Conservation (phyloP, 345 rosid species). For the Eucalyptus lansdowneana region DNA sequence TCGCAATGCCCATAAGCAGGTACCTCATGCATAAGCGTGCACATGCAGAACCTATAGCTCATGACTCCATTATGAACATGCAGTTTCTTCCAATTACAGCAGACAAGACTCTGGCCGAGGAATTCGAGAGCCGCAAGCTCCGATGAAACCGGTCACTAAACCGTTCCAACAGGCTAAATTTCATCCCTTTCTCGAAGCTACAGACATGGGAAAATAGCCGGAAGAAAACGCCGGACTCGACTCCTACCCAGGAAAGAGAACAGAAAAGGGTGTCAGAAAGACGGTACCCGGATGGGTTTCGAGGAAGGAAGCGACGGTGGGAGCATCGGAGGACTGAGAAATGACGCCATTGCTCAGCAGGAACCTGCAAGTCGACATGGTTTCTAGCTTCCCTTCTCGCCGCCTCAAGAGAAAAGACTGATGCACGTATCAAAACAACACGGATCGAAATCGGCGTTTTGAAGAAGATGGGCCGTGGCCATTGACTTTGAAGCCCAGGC, state of each 20-base stretch:
- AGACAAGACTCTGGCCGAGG: not conserved
- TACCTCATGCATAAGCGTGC: not conserved
- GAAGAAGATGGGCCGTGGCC: not conserved
- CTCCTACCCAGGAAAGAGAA: not conserved
- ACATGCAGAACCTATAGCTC: not conserved
- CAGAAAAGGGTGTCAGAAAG: not conserved
- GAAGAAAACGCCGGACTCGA: not conserved
- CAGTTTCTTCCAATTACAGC: not conserved
- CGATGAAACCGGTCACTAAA: not conserved
- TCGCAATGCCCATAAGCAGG: not conserved
- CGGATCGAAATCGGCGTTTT: not conserved
- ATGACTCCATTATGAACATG: not conserved
- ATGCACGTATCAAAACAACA: not conserved
- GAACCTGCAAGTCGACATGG: slow-evolving; percentile 10
- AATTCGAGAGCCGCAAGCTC: not conserved
- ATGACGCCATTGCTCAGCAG: slow-evolving; percentile 50
- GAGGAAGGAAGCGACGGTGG: slow-evolving; percentile 50
- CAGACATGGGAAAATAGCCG: not conserved
- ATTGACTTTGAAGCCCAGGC: not conserved
- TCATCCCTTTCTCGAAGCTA: not conserved
- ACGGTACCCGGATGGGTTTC: slow-evolving; percentile 43
- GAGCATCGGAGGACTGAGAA: slow-evolving; percentile 17
- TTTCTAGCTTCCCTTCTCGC: not conserved
- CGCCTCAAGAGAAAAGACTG: not conserved
- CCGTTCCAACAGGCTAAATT: not conserved